Evolutionary conservation across 2,329 filamentous ascomycete genomes (phyloP), one percentile per base, ranked within the genome.

Genomic region (Aphanocladium album): DNA sequence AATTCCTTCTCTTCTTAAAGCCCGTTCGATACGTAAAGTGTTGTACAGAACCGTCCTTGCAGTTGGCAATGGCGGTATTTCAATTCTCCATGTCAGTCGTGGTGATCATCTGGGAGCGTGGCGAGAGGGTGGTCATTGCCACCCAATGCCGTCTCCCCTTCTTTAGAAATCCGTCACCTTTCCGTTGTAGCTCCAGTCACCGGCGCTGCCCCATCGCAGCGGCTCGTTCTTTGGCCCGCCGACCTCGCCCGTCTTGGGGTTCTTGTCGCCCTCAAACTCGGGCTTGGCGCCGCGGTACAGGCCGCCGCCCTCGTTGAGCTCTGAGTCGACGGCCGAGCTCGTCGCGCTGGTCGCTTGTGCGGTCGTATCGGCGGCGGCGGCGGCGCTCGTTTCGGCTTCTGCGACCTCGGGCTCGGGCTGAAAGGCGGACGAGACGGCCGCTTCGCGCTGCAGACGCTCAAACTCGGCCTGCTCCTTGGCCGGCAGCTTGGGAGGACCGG

Each of bases 161-260:
- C n/a, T n/a, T 71, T 67, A 86, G 63, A 99, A 99, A 76, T 99
- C 95, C 25, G 93, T 98, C 59, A 96, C 93, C 64, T 93, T 81
- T 51, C 95, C 95, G 74, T 97, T 97, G 74, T 90, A 99, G 73
- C 91, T 97, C 89, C 93, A 99, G 68, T 88, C 85, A 1, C 90
- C 88, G 0, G 69, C 72, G 19, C 82, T 79, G 0, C 92, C 92
- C 93, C 93, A 97, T 68, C 93, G 79, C 71, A 98, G 71, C 56
- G 95, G 95, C 76, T 99, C 93, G 71, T 96, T 98, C 86, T 98
- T 99, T 6, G 95, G 95, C 1, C 95, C 95, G 6, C 95, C 95
- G 12, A 97, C 86, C 80, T 99, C 95, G 25, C 95, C 95, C 1
- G 95, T 99, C 80, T 88, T 89, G 2, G 95, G 95, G 74, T 99